Conservation (phyloP, 306 rosid species). For the Rosa rugosa region DNA sequence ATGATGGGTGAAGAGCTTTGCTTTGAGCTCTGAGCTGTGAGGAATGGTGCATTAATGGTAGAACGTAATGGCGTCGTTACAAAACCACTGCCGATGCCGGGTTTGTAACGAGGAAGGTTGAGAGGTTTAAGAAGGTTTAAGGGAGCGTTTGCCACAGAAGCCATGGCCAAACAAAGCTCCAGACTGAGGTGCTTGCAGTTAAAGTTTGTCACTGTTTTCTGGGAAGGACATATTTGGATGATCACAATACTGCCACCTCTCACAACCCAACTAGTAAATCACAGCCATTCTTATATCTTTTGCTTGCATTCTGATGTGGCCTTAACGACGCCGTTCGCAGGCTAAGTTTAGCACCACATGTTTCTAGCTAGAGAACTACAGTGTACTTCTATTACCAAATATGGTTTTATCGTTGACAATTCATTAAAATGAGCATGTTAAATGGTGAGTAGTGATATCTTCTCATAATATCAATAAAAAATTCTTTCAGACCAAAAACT, state of each 20-base stretch:
- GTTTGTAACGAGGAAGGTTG: neutral
- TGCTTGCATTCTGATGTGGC: neutral
- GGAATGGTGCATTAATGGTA: constrained; percentile 13
- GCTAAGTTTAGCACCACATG: neutral
- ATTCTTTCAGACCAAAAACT: no score
- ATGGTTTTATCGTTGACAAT: no score
- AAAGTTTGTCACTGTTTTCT: neutral
- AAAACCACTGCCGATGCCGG: neutral
- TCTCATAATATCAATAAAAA: no score
- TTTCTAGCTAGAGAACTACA: neutral
- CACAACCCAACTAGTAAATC: constrained; percentile 9
- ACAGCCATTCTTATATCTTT: constrained; percentile 6
- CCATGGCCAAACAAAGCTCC: constrained; percentile 29
- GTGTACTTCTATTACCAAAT: no score
- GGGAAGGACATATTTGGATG: constrained; percentile 38
- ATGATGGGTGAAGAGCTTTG: constrained; percentile 28
- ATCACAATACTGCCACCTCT: constrained; percentile 49
- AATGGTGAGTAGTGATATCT: no score
- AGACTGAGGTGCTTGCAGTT: neutral
- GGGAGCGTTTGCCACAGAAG: constrained; percentile 27
- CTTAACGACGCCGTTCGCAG: neutral
- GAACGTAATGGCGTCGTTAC: constrained; percentile 17
- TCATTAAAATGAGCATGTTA: no score
- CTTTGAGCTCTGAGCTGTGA: constrained; percentile 1
- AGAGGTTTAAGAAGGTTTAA: constrained; percentile 26